phyloP scores from a whole-genome alignment of 371 early-diverging fungal genomes.

The Apophysomyces ossiformis region DNA sequence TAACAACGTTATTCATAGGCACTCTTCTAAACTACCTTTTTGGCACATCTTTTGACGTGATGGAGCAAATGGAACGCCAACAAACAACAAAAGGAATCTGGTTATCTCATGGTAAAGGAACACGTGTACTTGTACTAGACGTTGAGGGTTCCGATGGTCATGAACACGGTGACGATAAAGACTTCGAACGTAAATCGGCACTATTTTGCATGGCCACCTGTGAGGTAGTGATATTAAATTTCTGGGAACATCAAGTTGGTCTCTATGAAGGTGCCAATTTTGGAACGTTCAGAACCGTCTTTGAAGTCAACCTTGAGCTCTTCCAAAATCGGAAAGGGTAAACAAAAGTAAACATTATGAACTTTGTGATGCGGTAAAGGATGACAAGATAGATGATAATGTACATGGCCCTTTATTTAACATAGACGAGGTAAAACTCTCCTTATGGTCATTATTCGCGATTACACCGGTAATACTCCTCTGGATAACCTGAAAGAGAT shows the following conservation, averaged over 20 bases:
- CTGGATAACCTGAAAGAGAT: conserved; percentile 81
- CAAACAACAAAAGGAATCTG: conserved; percentile 98
- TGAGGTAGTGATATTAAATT: conserved; percentile 94
- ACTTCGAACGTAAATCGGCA: conserved; percentile 98
- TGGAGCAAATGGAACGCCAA: conserved; percentile 81
- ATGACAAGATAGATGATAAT: no score
- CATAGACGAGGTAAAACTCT: conserved; percentile 81
- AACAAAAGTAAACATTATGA: conserved; percentile 8
- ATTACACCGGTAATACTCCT: conserved; percentile 90
- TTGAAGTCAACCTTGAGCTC: conserved; percentile 97
- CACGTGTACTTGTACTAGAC: conserved; percentile 92
- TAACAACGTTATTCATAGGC: conserved; percentile 52
- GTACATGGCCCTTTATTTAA: no score
- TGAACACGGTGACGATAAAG: conserved; percentile 98
- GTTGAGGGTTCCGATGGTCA: conserved; percentile 99
- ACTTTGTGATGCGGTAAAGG: background rate
- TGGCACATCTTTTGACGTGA: conserved; percentile 92
- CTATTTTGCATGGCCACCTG: conserved; percentile 95
- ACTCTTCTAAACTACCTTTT: conserved; percentile 95
- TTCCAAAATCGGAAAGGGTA: conserved; percentile 81
- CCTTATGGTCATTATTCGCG: conserved; percentile 94
- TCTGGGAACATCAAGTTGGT: conserved; percentile 98
- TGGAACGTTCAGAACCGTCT: conserved; percentile 97
- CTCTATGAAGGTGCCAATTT: conserved; percentile 98
- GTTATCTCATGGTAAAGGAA: conserved; percentile 84